Evolutionary conservation across 176 grass and related monocot genomes (phyloP).

Genomic region (Melocanna baccifera): DNA sequence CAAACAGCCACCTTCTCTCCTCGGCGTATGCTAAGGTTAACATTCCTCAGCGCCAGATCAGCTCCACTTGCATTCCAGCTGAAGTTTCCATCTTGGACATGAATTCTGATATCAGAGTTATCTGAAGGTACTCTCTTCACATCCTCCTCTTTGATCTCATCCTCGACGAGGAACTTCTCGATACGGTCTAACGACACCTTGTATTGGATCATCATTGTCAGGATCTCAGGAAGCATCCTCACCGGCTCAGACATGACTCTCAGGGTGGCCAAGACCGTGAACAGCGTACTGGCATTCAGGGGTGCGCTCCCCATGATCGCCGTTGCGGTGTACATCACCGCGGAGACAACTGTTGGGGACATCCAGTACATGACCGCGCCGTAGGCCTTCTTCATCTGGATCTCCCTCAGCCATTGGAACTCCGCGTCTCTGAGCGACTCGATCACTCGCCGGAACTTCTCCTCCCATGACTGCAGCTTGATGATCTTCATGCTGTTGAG

Average conservation of each 20-base stretch:
- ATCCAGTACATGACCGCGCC: slow-evolving; percentile 77
- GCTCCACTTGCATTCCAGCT: slow-evolving; percentile 54
- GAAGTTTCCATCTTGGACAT: slow-evolving; percentile 54
- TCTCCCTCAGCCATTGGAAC: slow-evolving; percentile 73
- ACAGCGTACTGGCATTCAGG: slow-evolving; percentile 74
- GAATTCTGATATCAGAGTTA: slow-evolving; percentile 36
- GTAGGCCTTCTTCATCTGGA: slow-evolving; percentile 78
- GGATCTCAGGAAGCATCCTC: slow-evolving; percentile 70
- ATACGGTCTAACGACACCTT: slow-evolving; percentile 88
- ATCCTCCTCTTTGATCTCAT: slow-evolving; percentile 71
- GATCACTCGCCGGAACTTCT: slow-evolving; percentile 52
- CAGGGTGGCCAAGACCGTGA: slow-evolving; percentile 69
- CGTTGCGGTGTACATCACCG: slow-evolving; percentile 66
- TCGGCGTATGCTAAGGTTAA: slow-evolving; percentile 44
- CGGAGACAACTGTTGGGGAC: slow-evolving; percentile 68
- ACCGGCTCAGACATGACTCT: slow-evolving; percentile 88
- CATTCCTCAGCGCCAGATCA: slow-evolving; percentile 49
- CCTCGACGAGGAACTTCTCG: slow-evolving; percentile 66
- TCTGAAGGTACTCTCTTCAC: slow-evolving; percentile 36
- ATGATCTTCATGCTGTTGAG: slow-evolving; percentile 98
- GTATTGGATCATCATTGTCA: slow-evolving; percentile 83
- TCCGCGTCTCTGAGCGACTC: slow-evolving; percentile 60
- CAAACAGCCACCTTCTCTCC: slow-evolving; percentile 82
- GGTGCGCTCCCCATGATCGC: slow-evolving; percentile 60
- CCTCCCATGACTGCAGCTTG: slow-evolving; percentile 94